These are phyloP conservation scores for Coemansia sp. DNA, from an alignment of 192 early-diverging fungal genomes.

Conservation along the genomic window DNA sequence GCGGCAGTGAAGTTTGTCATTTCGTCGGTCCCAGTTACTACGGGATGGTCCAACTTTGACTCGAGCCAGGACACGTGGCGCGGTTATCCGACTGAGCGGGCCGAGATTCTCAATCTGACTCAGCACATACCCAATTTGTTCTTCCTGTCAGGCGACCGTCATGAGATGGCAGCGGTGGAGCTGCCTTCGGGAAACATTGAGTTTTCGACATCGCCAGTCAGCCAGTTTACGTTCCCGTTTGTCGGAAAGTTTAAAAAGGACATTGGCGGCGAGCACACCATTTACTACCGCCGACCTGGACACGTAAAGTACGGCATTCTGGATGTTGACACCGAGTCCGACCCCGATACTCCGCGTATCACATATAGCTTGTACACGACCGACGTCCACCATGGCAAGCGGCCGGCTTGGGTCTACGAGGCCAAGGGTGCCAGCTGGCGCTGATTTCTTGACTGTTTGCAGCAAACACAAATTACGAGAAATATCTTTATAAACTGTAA, in stretches of 20 bases:
- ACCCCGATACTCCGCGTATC: conserved; percentile 30
- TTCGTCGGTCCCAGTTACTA: conserved; percentile 51
- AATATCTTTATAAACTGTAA: neutral
- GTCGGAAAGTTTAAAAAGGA: conserved; percentile 31
- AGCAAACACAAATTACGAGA: neutral
- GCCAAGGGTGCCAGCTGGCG: conserved; percentile 40
- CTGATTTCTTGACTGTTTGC: conserved; percentile 7
- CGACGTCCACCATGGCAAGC: conserved; percentile 29
- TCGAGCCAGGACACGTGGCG: conserved; percentile 54
- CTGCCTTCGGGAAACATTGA: conserved; percentile 51
- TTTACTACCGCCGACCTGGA: conserved; percentile 44
- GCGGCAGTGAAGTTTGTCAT: conserved; percentile 53
- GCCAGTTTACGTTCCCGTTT: conserved; percentile 54
- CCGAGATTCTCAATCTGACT: conserved; percentile 43
- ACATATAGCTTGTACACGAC: conserved; percentile 52
- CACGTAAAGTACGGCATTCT: conserved; percentile 55
- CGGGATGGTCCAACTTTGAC: conserved; percentile 46
- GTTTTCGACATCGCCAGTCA: conserved; percentile 53
- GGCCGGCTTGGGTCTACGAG: conserved; percentile 40
- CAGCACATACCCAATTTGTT: conserved; percentile 42
- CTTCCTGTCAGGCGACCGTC: conserved; percentile 56
- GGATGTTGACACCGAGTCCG: conserved; percentile 47
- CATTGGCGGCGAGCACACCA: conserved; percentile 35
- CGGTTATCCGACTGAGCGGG: conserved; percentile 52
- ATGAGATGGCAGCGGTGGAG: conserved; percentile 52